phyloP scores from a whole-genome alignment of 2,329 filamentous ascomycete genomes.

The Scedosporium minutisporum region DNA sequence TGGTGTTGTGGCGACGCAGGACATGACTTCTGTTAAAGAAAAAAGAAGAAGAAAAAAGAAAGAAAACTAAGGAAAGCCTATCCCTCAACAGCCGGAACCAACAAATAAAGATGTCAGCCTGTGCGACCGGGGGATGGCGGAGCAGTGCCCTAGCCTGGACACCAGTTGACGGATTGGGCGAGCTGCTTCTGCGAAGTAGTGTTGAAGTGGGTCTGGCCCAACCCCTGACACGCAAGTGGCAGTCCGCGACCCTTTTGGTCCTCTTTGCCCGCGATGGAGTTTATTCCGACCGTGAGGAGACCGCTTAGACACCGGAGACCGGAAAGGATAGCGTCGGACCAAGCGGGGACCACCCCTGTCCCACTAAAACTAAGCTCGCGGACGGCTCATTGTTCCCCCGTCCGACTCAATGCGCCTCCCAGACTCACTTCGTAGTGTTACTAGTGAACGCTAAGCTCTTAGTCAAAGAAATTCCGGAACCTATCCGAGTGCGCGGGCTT shows the following conservation, averaged over 20 bases:
- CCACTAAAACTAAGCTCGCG: not conserved
- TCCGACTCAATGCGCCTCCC: not conserved
- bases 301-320: no score
- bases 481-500: not conserved
- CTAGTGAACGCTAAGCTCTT: not conserved
- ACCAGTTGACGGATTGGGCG: not conserved
- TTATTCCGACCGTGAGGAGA: not conserved
- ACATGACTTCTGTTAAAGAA: no score
- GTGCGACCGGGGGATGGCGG: no score
- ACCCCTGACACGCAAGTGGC: not conserved
- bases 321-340: not conserved
- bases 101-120: no score
- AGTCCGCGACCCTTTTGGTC: not conserved
- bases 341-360: not conserved
- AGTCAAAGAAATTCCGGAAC: not conserved
- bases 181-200: not conserved
- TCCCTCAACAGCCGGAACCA: no score
- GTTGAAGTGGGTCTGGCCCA: no score
- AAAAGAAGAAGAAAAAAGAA: no score
- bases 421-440: not conserved
- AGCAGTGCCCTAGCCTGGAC: not conserved
- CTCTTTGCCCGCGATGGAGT: not conserved
- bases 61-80: no score
- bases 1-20: not conserved
- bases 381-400: not conserved